These are phyloP conservation scores for Paraphaeosphaeria sporulosa DNA, from an alignment of 2,329 filamentous ascomycete species.

Conservation along the genomic window DNA sequence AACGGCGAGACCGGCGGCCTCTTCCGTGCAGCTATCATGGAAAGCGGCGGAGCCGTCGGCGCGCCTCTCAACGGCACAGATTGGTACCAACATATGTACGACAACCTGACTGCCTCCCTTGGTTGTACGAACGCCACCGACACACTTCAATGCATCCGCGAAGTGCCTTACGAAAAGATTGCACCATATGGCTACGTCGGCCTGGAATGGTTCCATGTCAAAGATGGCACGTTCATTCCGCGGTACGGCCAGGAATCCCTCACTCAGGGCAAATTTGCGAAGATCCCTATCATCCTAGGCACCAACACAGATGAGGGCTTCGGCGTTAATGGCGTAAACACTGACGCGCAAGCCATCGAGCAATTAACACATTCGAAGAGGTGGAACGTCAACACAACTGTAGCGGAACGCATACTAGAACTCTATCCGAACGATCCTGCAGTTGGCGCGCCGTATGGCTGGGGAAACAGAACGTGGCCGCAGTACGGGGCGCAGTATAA, in stretches of 20 bases:
- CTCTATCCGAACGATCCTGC: constrained; percentile 51
- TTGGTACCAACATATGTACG: constrained; percentile 43
- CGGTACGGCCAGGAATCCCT: constrained; percentile 44
- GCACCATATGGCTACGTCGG: constrained; percentile 37
- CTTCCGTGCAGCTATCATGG: constrained; percentile 53
- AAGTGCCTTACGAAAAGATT: constrained; percentile 36
- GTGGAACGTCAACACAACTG: constrained; percentile 33
- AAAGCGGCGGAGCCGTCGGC: constrained; percentile 46
- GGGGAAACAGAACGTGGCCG: constrained; percentile 41
- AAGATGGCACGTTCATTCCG: constrained; percentile 37
- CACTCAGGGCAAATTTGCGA: constrained; percentile 63
- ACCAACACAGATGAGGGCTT: constrained; percentile 72
- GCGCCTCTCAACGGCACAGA: constrained; percentile 39
- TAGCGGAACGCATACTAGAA: constrained; percentile 30
- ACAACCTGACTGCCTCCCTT: constrained; percentile 35
- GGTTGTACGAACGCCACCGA: constrained; percentile 32
- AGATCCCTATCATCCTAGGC: constrained; percentile 68
- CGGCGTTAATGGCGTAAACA: constrained; percentile 59
- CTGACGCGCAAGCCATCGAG: constrained; percentile 46
- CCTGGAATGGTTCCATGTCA: constrained; percentile 41
- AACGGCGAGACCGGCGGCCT: constrained; percentile 48
- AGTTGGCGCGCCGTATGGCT: constrained; percentile 53
- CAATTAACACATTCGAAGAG: constrained; percentile 43
- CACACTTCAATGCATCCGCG: constrained; percentile 37
- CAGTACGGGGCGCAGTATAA: constrained; percentile 39